Base-by-base conservation (phyloP, 495 filamentous ascomycete species). In the Penicillium cosmopolitanum region DNA sequence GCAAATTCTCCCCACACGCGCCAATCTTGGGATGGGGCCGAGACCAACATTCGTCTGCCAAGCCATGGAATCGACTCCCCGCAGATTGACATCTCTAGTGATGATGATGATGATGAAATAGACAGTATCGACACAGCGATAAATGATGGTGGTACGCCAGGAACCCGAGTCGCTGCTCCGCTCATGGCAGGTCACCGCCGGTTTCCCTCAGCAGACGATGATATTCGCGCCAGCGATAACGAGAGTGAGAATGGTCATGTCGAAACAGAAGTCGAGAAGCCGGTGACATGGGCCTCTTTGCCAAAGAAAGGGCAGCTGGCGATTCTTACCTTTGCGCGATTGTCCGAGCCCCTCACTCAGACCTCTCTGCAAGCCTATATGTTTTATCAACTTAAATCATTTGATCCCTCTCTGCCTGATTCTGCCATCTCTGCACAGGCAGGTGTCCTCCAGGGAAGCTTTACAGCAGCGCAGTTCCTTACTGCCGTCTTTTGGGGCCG, bases 401-500 rank as follows among this genome's bases (percentile, higher is more conserved):
- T 89, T 58, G 81, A 88, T 53, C 83, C 83, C 8, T 82, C 73
- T 18, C 74, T 89, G 21, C 78, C 87, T 3, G 82, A 87, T 60
- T 84, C 88, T 3, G 80, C 79, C 2, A 92, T 95, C 65, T 87
- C 91, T 0, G 80, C 80, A 10, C 91, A 94, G 65, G 91, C 89
- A 12, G 92, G 92, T 50, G 77, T 92, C 10, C 76, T 91, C 53
- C 88, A 88, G 61, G 89, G 86, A 43, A 86, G 82, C 61, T 96
- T 89, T 73, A 90, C 87, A 11, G 89, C 84, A 16, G 89, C 88
- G 25, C 92, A 91, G 75, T 93, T 89, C 61, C 70, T 88, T 33
- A 93, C 89, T 12, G 89, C 89, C 7, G 87, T 96, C 64, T 68
- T 89, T 52, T 95, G 91, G 91, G 92, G 92, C 0, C 77, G 88